Evolutionary conservation across 345 rosid species (phyloP), one percentile per base, ranked within the genome.

Genomic region (Litchi chinensis): DNA sequence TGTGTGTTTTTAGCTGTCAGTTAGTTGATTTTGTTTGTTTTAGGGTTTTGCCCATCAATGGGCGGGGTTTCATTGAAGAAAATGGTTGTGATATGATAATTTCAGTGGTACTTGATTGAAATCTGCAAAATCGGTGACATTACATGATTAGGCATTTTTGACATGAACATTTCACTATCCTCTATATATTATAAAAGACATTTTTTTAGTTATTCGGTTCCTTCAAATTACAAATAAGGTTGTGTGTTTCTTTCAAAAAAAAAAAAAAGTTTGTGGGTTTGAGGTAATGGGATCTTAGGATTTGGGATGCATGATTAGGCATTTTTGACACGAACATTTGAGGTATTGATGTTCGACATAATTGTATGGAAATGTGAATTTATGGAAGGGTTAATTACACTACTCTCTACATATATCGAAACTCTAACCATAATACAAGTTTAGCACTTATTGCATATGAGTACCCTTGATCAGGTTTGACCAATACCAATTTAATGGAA

Each of bases 11-110:
- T 40, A 0, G 56, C 11, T 21, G 10, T 59, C 39, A 59, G 43
- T 44, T 16, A 32, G 37, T 32, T 32, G 75, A 63, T 32, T 62
- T 75, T 69, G 69, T 24, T 60, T 50, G 44, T 19, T 74, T 75
- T 68, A n/a, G 37, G 26, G 26, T 60, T 62, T 24, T 57, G 60
- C 13, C 46, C 76, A 52, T 24, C 41, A 56, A 19, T 8, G 48
- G 18, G 9, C 46, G 3, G 56, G 16, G 28, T 5, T 52, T 28
- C 16, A 52, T 37, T 22, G 9, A 22, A 75, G 73, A 67, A 52
- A 10, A 65, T 5, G 24, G 37, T 32, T 32, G 2, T 32, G 37
- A 60, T 48, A 48, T 70, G 73, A 15, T 70, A 48, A 48, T 32
- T 32, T 32, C 37, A 1, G 8, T 8, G 71, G 32, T 12, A 41